Percentiles rank a stretch among this genome's conserved stretches.
Conservation (phyloP, 805 yeast species). For the Suhomyces vadensis region DNA sequence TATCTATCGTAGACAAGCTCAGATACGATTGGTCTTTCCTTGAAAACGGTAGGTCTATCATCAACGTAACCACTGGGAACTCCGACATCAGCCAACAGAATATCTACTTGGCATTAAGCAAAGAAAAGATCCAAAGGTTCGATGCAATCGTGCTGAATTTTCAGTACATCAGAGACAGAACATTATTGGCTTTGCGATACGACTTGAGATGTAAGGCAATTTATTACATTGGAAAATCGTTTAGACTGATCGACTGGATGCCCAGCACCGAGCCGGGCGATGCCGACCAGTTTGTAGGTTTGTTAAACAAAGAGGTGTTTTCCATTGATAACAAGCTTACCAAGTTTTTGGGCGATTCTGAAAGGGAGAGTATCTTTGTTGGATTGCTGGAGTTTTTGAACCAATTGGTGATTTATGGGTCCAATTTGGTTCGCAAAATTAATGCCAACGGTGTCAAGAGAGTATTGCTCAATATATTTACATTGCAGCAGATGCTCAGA, state of each 20-base stretch:
- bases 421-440: conserved; percentile 49
- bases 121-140: conserved; percentile 34
- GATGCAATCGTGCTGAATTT: conserved; percentile 36
- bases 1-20: conserved; percentile 32
- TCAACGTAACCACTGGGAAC: conserved; percentile 13
- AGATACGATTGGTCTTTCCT: conserved; percentile 44
- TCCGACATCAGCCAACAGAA: conserved; percentile 24
- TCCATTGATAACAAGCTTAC: conserved; percentile 45
- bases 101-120: conserved; percentile 35
- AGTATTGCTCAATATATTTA: conserved; percentile 59
- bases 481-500: conserved; percentile 68
- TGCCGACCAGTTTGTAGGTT: conserved; percentile 54
- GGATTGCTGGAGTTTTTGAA: conserved; percentile 58
- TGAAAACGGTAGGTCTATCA: conserved; percentile 37
- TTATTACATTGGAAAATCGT: conserved; percentile 51
- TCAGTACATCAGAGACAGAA: conserved; percentile 34
- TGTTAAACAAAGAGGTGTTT: conserved; percentile 51
- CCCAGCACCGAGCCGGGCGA: conserved; percentile 57
- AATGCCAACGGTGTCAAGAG: conserved; percentile 61
- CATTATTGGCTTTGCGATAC: conserved; percentile 53
- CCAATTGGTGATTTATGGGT: conserved; percentile 51
- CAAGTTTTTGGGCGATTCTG: conserved; percentile 31
- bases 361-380: conserved; percentile 30
- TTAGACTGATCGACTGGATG: conserved; percentile 51
- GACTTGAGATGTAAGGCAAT: conserved; percentile 57